Conservation (phyloP, 1,284 basidiomycete genomes). For the Hypsizygus ulmarius region DNA sequence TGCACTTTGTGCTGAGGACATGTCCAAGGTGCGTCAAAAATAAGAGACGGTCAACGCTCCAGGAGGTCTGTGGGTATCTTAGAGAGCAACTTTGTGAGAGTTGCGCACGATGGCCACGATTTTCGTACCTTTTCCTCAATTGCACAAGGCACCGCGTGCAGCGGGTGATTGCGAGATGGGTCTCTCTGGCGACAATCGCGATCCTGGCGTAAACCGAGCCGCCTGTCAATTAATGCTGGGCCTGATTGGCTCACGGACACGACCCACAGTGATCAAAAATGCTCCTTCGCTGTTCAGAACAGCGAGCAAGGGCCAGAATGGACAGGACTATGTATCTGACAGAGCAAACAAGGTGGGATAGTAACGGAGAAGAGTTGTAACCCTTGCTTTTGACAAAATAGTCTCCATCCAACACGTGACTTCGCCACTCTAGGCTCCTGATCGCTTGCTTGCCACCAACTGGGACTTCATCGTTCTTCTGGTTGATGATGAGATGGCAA, state of each 20-base stretch:
- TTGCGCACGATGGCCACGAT: slow-evolving; percentile 8
- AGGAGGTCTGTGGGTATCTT: neutral
- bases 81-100: neutral
- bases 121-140: slow-evolving; percentile 7
- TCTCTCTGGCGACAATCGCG: slow-evolving; percentile 19
- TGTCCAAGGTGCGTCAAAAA: slow-evolving; percentile 19
- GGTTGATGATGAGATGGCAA: no score
- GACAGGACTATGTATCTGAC: slow-evolving; percentile 4
- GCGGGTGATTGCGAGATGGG: slow-evolving; percentile 16
- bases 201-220: slow-evolving; percentile 21
- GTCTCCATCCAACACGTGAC: slow-evolving; percentile 13
- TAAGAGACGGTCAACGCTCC: neutral
- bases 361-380: slow-evolving; percentile 12
- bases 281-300: slow-evolving; percentile 10
- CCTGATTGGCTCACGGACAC: slow-evolving; percentile 21
- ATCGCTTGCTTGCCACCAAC: neutral
- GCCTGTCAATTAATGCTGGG: slow-evolving; percentile 23
- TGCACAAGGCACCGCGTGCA: slow-evolving; percentile 4
- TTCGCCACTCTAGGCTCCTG: neutral
- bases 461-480: neutral
- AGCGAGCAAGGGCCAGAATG: slow-evolving; percentile 6
- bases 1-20: slow-evolving; percentile 36
- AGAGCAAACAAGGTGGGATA: slow-evolving; percentile 13
- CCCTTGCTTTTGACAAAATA: slow-evolving; percentile 18
- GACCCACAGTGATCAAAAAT: slow-evolving; percentile 3